phyloP scores from a whole-genome alignment of 1,284 basidiomycete genomes.

The Dichomitus squalens region DNA sequence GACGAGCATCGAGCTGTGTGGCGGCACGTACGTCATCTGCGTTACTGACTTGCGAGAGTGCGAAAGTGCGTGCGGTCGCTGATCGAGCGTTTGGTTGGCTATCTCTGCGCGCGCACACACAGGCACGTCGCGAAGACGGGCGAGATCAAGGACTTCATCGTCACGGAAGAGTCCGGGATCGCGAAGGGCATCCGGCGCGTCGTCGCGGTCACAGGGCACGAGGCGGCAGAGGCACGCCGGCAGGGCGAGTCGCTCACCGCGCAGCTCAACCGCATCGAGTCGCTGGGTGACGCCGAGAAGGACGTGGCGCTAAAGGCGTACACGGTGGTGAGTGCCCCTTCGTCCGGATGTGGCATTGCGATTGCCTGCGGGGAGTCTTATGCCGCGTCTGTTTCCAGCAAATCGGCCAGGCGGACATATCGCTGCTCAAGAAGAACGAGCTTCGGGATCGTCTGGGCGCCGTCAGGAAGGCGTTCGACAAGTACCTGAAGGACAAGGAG shows the following conservation, averaged over 20 bases:
- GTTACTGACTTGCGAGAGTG: background rate
- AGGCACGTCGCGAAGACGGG: conserved; percentile 94
- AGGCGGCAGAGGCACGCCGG: conserved; percentile 83
- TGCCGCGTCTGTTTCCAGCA: conserved; percentile 53
- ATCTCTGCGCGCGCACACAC: background rate
- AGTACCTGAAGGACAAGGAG: conserved; percentile 84
- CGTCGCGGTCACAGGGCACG: conserved; percentile 92
- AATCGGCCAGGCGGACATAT: conserved; percentile 90
- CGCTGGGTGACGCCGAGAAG: conserved; percentile 76
- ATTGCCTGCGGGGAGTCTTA: background rate
- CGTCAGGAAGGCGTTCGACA: conserved; percentile 85
- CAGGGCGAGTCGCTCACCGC: conserved; percentile 68
- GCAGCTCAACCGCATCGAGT: conserved; percentile 69
- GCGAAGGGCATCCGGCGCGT: conserved; percentile 97
- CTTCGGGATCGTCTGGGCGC: conserved; percentile 76
- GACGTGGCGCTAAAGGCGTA: conserved; percentile 86
- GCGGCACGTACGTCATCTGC: conserved; percentile 80
- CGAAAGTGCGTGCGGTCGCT: conserved; percentile 1
- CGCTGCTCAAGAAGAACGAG: conserved; percentile 80
- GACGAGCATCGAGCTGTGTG: conserved; percentile 97
- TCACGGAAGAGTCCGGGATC: conserved; percentile 95
- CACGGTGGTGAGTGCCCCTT: conserved; percentile 59
- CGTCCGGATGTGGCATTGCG: background rate
- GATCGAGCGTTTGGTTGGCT: background rate
- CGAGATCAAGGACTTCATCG: conserved; percentile 94